These are phyloP conservation scores for Aspergillus incahuasiensis DNA, from an alignment of 495 filamentous ascomycete species.

Conservation along the genomic window DNA sequence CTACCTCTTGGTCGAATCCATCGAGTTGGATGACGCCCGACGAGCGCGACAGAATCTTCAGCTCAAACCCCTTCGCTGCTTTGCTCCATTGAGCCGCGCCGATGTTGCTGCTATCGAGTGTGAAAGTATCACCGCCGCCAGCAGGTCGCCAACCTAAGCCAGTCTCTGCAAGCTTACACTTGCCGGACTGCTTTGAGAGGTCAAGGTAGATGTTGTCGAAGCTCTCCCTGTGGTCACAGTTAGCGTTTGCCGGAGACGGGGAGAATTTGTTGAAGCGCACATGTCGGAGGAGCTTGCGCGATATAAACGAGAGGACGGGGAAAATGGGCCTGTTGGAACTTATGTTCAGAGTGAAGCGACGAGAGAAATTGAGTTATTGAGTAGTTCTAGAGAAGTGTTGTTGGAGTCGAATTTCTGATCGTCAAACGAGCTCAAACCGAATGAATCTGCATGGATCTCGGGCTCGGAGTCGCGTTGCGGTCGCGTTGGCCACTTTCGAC, in stretches of 20 bases:
- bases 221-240: constrained; percentile 60
- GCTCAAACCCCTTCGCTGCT: constrained; percentile 84
- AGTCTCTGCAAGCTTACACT: constrained; percentile 87
- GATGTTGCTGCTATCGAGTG: constrained; percentile 78
- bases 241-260: constrained; percentile 17
- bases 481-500: constrained; percentile 1
- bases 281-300: constrained; percentile 38
- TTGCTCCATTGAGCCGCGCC: constrained; percentile 89
- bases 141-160: constrained; percentile 93
- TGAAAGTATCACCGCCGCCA: constrained; percentile 84
- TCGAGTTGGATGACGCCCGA: constrained; percentile 89
- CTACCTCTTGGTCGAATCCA: constrained; percentile 87
- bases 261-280: constrained; percentile 24
- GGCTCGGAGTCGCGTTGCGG: not conserved
- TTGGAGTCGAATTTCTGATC: not conserved
- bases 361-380: not conserved
- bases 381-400: not conserved
- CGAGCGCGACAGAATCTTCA: constrained; percentile 80
- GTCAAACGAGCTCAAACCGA: not conserved
- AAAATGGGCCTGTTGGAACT: not conserved
- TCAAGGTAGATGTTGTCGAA: constrained; percentile 97
- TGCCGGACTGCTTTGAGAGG: constrained; percentile 81
- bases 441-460: not conserved
- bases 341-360: not conserved
- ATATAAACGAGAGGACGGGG: not conserved